phyloP scores from a whole-genome alignment of 805 yeast species.

The Wickerhamiella spandovensis region DNA sequence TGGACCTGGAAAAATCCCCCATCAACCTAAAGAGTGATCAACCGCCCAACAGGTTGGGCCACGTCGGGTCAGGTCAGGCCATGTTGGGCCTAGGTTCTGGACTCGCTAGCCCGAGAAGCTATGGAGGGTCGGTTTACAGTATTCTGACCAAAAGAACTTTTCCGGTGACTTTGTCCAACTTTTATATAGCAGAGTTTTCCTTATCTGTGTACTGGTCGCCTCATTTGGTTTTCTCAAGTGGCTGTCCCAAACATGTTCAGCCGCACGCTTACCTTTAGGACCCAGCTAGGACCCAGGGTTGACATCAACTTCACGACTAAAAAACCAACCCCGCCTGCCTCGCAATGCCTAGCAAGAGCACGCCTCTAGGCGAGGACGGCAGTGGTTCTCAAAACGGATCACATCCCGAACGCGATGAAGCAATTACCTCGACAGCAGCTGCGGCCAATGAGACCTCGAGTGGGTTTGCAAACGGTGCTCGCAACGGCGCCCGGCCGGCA shows the following conservation, averaged over 20 bases:
- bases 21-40: too few relatives aligned
- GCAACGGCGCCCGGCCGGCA: neutral
- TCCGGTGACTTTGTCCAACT: too few relatives aligned
- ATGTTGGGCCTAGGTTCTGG: too few relatives aligned
- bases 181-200: too few relatives aligned
- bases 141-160: too few relatives aligned
- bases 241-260: neutral
- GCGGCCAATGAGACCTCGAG: slow-evolving; percentile 2
- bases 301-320: neutral
- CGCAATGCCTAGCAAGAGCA: slow-evolving; percentile 2
- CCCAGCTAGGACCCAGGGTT: neutral
- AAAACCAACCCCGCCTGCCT: neutral
- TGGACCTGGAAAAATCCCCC: too few relatives aligned
- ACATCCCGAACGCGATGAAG: neutral
- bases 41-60: too few relatives aligned
- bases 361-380: neutral
- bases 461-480: slow-evolving; percentile 1
- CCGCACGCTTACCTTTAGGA: slow-evolving; percentile 1
- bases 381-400: neutral
- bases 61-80: too few relatives aligned
- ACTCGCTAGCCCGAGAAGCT: too few relatives aligned
- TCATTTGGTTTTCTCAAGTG: too few relatives aligned
- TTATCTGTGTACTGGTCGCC: too few relatives aligned
- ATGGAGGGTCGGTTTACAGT: too few relatives aligned
- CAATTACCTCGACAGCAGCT: neutral